A percentile compares a stretch with the other conserved stretches of the same genome.
Conservation (phyloP, 768 basidiomycete species). For the Cubamyces sp. region DNA sequence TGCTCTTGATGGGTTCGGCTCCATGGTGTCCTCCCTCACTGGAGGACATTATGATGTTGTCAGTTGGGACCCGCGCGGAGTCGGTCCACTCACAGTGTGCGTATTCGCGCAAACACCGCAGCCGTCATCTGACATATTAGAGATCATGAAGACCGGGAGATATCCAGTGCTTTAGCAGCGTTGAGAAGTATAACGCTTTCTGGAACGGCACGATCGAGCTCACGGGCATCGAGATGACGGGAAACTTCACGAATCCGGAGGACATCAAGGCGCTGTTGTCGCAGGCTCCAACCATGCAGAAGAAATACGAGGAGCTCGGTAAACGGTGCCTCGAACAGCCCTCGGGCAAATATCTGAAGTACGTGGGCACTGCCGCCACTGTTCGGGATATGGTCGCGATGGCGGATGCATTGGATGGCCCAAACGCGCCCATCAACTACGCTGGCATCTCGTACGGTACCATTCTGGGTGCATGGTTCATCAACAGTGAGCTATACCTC, state of each 20-base stretch:
- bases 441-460: conserved; percentile 17
- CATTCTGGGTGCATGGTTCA: conserved; percentile 12
- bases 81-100: conserved; percentile 14
- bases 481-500: conserved; percentile 14
- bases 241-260: conserved; percentile 12
- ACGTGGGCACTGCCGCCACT: conserved; percentile 19
- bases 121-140: neutral
- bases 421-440: conserved; percentile 14
- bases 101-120: neutral
- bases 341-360: conserved; percentile 7
- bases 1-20: neutral
- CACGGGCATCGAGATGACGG: conserved; percentile 14
- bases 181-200: conserved; percentile 11
- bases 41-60: conserved; percentile 19
- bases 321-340: conserved; percentile 8
- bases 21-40: neutral
- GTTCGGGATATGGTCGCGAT: conserved; percentile 19
- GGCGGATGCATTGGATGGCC: conserved; percentile 23
- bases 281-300: conserved; percentile 18
- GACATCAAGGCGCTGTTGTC: conserved; percentile 14
- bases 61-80: conserved; percentile 21
- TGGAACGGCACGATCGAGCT: conserved; percentile 18
- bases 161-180: conserved; percentile 12
- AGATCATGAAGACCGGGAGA: conserved; percentile 9
- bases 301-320: conserved; percentile 14